These are phyloP conservation scores for Orychophragmus violaceus DNA, from an alignment of 345 rosid genomes.

Conservation along the genomic window DNA sequence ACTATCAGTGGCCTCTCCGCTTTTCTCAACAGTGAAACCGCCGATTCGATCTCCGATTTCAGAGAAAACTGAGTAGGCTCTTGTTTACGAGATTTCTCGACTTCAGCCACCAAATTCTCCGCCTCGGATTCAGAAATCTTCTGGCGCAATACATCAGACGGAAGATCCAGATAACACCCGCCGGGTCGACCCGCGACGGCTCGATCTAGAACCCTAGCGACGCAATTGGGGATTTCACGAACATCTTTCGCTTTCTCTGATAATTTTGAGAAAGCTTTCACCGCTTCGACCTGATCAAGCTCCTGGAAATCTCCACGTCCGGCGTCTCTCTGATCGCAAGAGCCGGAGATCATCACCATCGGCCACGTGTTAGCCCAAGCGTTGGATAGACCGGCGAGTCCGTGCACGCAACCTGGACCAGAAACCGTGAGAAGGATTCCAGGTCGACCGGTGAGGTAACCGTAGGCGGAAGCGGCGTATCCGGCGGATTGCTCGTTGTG, in stretches of 20 bases:
- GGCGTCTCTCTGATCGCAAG: slow-evolving; percentile 70
- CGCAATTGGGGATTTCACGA: slow-evolving; percentile 65
- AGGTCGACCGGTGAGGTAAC: slow-evolving; percentile 82
- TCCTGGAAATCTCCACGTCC: slow-evolving; percentile 95
- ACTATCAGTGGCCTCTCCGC: slow-evolving; percentile 92
- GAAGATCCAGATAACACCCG: slow-evolving; percentile 88
- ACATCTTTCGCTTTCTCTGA: slow-evolving; percentile 60
- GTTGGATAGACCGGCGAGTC: slow-evolving; percentile 86
- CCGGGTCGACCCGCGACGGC: slow-evolving; percentile 75
- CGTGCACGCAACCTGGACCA: slow-evolving; percentile 96
- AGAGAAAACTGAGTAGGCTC: slow-evolving; percentile 13
- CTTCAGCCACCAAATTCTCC: slow-evolving; percentile 41
- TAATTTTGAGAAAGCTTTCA: slow-evolving; percentile 66
- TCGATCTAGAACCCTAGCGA: slow-evolving; percentile 60
- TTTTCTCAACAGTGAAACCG: slow-evolving; percentile 50
- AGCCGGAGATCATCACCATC: slow-evolving; percentile 90
- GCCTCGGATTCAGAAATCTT: slow-evolving; percentile 62
- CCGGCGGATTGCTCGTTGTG: slow-evolving; percentile 99
- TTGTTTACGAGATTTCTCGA: slow-evolving; percentile 9
- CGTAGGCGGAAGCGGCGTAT: slow-evolving; percentile 94
- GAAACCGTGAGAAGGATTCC: slow-evolving; percentile 87
- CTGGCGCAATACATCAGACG: slow-evolving; percentile 82
- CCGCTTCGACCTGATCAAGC: slow-evolving; percentile 89
- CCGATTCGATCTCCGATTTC: slow-evolving; percentile 53
- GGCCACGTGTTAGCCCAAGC: slow-evolving; percentile 92